Percentiles rank a stretch among this genome's conserved stretches.
These are phyloP conservation scores for Stentor roeselii DNA, from an alignment of 73 alveolate genomes.

Conservation along the genomic window DNA sequence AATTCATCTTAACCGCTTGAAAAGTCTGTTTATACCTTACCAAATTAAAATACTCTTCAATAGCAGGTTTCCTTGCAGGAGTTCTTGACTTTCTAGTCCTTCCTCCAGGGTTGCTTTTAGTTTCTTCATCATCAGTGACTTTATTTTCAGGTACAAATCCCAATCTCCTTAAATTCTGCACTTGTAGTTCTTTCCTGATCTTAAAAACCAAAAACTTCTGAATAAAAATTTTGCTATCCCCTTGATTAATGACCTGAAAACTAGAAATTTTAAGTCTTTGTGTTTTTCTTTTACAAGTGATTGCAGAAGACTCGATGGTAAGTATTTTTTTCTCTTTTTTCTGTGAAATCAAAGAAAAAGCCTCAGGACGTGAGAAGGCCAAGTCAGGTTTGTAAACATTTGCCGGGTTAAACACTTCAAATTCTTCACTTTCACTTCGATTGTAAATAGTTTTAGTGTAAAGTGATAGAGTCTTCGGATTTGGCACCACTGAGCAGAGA, in stretches of 20 bases:
- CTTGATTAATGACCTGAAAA: not conserved
- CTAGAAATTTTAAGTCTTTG: not conserved
- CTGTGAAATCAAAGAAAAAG: not conserved
- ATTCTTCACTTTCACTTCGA: not conserved
- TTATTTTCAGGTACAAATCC: not conserved
- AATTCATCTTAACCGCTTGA: not conserved
- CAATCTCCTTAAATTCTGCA: not conserved
- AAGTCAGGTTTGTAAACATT: not conserved
- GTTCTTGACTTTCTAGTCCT: not conserved
- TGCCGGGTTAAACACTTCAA: not conserved
- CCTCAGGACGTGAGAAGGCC: not conserved
- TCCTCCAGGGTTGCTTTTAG: not conserved
- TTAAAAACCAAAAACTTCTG: not conserved
- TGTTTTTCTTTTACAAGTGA: not conserved
- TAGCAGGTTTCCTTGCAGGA: not conserved
- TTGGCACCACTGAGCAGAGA: too few species aligned
- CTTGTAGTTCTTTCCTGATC: not conserved
- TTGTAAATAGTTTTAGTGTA: too few species aligned
- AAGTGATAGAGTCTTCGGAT: too few species aligned
- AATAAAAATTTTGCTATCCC: too few species aligned
- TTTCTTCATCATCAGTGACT: not conserved
- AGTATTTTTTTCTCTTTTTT: too few species aligned
- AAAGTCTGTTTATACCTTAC: not conserved
- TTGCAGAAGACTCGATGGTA: not conserved
- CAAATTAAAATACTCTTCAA: not conserved